phyloP scores from a whole-genome alignment of 2,329 filamentous ascomycete species.

The Paraconiothyrium brasiliense region DNA sequence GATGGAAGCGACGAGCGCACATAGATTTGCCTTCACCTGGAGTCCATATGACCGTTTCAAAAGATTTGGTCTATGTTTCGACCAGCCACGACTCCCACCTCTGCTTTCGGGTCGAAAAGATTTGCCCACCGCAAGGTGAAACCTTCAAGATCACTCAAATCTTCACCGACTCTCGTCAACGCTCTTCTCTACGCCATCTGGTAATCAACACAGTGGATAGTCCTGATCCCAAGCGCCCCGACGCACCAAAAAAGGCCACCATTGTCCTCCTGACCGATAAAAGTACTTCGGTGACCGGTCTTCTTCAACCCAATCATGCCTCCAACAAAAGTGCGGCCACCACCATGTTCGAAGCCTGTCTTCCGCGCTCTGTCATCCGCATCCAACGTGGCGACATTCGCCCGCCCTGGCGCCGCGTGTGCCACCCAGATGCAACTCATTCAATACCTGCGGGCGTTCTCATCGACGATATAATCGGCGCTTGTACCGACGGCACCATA shows the following conservation, averaged over 20 bases:
- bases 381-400: slow-evolving; percentile 61
- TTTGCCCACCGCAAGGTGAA: slow-evolving; percentile 40
- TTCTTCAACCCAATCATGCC: slow-evolving; percentile 34
- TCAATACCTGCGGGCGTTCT: slow-evolving; percentile 49
- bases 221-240: background rate
- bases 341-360: slow-evolving; percentile 54
- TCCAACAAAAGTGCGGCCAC: slow-evolving; percentile 34
- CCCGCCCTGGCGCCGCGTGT: slow-evolving; percentile 45
- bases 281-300: slow-evolving; percentile 38
- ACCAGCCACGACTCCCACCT: slow-evolving; percentile 64
- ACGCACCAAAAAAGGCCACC: slow-evolving; percentile 17
- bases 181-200: slow-evolving; percentile 38
- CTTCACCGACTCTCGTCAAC: slow-evolving; percentile 44
- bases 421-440: slow-evolving; percentile 18
- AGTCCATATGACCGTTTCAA: slow-evolving; percentile 59
- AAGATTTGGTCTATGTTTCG: slow-evolving; percentile 62
- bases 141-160: slow-evolving; percentile 31
- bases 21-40: slow-evolving; percentile 59
- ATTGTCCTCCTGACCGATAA: slow-evolving; percentile 49
- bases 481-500: slow-evolving; percentile 62
- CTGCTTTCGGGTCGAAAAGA: slow-evolving; percentile 56
- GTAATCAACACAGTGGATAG: slow-evolving; percentile 20
- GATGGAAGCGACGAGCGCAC: slow-evolving; percentile 53
- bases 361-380: slow-evolving; percentile 54
- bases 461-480: slow-evolving; percentile 59